A percentile compares a stretch with the other conserved stretches of the same genome.
Evolutionary conservation across 2,329 filamentous ascomycete genomes (phyloP).

Genomic region (Malbranchea zuffiana): DNA sequence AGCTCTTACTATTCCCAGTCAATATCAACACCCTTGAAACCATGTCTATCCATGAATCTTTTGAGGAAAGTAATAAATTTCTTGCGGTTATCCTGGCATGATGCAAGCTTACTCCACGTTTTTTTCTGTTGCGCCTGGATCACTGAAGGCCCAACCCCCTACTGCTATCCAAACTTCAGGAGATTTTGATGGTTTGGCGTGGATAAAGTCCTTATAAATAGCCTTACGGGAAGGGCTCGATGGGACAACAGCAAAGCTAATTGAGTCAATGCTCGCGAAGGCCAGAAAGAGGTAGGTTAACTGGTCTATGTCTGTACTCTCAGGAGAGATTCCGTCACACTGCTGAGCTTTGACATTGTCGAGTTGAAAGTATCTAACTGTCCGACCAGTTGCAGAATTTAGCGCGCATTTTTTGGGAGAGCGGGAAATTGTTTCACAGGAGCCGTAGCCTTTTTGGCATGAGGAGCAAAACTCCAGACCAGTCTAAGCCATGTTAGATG

Average conservation of each 20-base stretch:
- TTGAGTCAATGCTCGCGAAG: slow-evolving; percentile 6
- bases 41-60: slow-evolving; percentile 7
- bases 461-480: slow-evolving; percentile 5
- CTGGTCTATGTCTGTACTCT: background rate
- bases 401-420: slow-evolving; percentile 20
- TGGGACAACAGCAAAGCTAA: slow-evolving; percentile 1
- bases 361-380: slow-evolving; percentile 3
- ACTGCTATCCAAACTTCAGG: slow-evolving; percentile 10
- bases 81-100: slow-evolving; percentile 9
- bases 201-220: slow-evolving; percentile 6
- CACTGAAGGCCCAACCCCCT: slow-evolving; percentile 12
- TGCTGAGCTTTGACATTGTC: background rate
- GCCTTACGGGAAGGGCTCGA: slow-evolving; percentile 2
- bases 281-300: slow-evolving; percentile 1
- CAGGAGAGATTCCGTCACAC: background rate
- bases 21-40: slow-evolving; percentile 14
- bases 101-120: too few species aligned
- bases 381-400: background rate
- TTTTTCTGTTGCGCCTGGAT: too few species aligned
- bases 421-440: slow-evolving; percentile 21
- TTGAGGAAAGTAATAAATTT: slow-evolving; percentile 11
- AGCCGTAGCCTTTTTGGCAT: slow-evolving; percentile 3
- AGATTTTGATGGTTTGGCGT: slow-evolving; percentile 7
- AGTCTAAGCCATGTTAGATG: slow-evolving; percentile 3
- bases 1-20: slow-evolving; percentile 14